Conservation (phyloP, 2,329 filamentous ascomycete genomes). For the Xylaria sp. region DNA sequence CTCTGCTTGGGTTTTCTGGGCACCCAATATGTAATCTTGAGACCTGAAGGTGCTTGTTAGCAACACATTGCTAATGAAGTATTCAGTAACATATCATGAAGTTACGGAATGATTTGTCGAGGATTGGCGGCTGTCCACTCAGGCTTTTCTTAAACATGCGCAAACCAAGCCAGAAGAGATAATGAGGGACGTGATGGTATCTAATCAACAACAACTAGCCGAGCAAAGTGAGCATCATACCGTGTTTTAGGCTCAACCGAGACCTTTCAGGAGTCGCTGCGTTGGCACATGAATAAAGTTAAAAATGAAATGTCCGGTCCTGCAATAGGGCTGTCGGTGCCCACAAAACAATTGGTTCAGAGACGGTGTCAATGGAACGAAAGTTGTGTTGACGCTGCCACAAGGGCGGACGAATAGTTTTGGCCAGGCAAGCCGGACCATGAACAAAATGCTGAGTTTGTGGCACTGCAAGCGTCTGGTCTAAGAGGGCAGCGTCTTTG, state of each 20-base stretch:
- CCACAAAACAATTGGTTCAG: not conserved
- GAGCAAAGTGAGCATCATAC: slow-evolving; percentile 12
- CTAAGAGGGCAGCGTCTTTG: slow-evolving; percentile 30
- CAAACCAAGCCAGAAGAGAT: not conserved
- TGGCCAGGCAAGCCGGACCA: slow-evolving; percentile 24
- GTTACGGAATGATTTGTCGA: not conserved
- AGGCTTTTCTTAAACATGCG: not conserved
- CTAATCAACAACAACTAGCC: not conserved
- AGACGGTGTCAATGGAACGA: not conserved
- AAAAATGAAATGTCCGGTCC: not conserved
- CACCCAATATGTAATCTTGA: slow-evolving; percentile 1
- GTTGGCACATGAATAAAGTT: slow-evolving; percentile 12
- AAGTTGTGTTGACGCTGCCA: not conserved
- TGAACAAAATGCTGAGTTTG: slow-evolving; percentile 14
- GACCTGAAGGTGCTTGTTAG: slow-evolving; percentile 14
- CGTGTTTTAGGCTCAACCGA: slow-evolving; percentile 15
- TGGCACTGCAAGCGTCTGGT: slow-evolving; percentile 36
- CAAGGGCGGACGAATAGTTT: slow-evolving; percentile 33
- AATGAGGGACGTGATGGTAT: not conserved
- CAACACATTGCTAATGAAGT: not conserved
- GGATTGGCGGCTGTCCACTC: too few species aligned
- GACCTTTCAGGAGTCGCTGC: slow-evolving; percentile 1
- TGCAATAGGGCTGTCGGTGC: not conserved
- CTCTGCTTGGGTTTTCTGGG: not conserved
- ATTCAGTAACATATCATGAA: too few species aligned